Conservation (phyloP, 176 grass and related monocot genomes). For the Themeda triandra region DNA sequence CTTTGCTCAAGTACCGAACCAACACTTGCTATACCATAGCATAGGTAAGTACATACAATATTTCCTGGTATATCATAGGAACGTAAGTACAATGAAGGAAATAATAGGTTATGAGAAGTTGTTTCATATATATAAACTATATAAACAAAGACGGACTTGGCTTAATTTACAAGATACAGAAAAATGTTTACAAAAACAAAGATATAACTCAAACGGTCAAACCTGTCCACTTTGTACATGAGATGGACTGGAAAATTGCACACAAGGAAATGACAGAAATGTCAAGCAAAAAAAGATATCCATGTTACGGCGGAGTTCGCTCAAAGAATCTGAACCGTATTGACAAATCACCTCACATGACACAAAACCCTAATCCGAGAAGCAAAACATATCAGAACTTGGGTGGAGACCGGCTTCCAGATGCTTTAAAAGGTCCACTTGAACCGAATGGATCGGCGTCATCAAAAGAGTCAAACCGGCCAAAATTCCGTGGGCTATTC, state of each 20-base stretch:
- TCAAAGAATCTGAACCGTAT: conserved; percentile 27
- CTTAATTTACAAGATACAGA: conserved; percentile 25
- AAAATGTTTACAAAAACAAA: background rate
- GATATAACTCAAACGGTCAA: conserved; percentile 16
- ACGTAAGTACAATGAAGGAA: conserved; percentile 5
- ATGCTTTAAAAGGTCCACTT: conserved; percentile 87
- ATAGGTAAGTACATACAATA: background rate
- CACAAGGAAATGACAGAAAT: conserved; percentile 1
- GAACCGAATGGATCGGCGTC: conserved; percentile 91
- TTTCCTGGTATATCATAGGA: background rate
- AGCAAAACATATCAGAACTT: conserved; percentile 50
- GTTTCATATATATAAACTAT: conserved; percentile 25
- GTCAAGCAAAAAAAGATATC: background rate
- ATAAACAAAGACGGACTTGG: conserved; percentile 18
- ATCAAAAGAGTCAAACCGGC: conserved; percentile 95
- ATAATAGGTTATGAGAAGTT: background rate
- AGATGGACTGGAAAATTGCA: conserved; percentile 31
- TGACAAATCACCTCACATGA: conserved; percentile 2
- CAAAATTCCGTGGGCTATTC: conserved; percentile 55
- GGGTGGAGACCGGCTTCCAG: conserved; percentile 51
- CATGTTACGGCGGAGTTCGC: background rate
- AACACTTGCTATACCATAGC: background rate
- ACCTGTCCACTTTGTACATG: conserved; percentile 25
- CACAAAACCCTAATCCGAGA: background rate
- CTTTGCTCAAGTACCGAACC: background rate